These are phyloP conservation scores for Teunomyces atbi DNA, from an alignment of 805 yeast species.

Conservation along the genomic window DNA sequence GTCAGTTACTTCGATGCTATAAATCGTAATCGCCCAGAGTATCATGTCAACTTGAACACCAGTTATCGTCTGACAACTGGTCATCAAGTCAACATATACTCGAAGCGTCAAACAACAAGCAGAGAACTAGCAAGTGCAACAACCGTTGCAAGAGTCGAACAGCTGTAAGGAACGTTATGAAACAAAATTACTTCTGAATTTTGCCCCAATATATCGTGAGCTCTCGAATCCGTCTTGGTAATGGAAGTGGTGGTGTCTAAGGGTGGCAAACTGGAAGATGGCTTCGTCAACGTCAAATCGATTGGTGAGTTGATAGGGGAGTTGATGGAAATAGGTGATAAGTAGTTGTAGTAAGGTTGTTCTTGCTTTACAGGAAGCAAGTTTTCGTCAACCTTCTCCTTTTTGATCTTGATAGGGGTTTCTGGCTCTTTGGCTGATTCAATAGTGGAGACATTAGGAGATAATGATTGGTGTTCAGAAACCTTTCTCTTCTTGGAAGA, in stretches of 20 bases:
- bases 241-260: not conserved
- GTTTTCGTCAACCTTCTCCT: constrained; percentile 2
- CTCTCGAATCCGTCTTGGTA: not conserved
- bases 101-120: constrained; percentile 21
- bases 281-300: constrained; percentile 29
- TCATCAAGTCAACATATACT: constrained; percentile 1
- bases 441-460: not conserved
- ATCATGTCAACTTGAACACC: not conserved
- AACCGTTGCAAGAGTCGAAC: not conserved
- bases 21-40: constrained; percentile 13
- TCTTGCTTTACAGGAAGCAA: constrained; percentile 1
- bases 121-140: constrained; percentile 22
- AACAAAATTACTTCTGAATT: constrained; percentile 47
- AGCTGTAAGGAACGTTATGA: constrained; percentile 3
- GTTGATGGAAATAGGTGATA: constrained; percentile 44
- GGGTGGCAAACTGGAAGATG: not conserved
- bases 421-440: not conserved
- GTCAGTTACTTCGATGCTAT: constrained; percentile 35
- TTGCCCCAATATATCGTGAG: constrained; percentile 39
- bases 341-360: constrained; percentile 29
- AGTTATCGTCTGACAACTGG: constrained; percentile 2
- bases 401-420: constrained; percentile 7
- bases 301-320: constrained; percentile 40
- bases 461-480: not conserved
- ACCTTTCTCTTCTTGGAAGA: constrained; percentile 5